phyloP scores from a whole-genome alignment of 78 protist genomes.

The Creolimax fragrantissima region DNA sequence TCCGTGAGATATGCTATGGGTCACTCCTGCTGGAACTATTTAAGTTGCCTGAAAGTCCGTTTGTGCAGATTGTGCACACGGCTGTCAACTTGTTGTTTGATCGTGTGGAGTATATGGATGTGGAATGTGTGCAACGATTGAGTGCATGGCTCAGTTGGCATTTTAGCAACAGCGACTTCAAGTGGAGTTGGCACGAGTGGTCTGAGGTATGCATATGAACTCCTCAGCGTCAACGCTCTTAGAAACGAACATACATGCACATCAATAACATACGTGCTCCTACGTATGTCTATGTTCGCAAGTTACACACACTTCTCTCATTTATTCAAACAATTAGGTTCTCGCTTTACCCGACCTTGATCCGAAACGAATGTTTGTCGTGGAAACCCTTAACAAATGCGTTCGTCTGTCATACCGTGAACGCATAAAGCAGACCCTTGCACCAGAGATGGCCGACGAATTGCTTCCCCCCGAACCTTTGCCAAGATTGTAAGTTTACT shows the following conservation, averaged over 20 bases:
- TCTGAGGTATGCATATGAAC: not conserved
- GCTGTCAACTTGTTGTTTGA: not conserved
- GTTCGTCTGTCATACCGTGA: not conserved
- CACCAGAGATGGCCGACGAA: not conserved
- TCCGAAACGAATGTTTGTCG: not conserved
- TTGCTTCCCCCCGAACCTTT: not conserved
- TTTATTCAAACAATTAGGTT: no score
- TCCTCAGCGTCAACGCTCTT: not conserved
- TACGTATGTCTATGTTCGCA: no score
- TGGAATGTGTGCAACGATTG: slow-evolving; percentile 5
- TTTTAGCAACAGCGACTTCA: not conserved
- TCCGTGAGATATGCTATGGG: not conserved
- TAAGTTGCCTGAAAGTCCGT: not conserved
- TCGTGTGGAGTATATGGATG: not conserved
- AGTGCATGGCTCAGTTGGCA: not conserved
- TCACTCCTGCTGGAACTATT: not conserved
- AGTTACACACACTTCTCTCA: no score
- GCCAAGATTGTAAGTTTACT: not conserved
- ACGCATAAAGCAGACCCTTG: not conserved
- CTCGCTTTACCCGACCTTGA: not conserved
- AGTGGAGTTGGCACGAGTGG: slow-evolving; percentile 11
- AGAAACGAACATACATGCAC: not conserved
- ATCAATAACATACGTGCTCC: no score
- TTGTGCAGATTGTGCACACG: not conserved
- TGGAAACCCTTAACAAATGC: not conserved